These are phyloP conservation scores for Comarum palustre DNA, from an alignment of 306 rosid species.

Conservation along the genomic window DNA sequence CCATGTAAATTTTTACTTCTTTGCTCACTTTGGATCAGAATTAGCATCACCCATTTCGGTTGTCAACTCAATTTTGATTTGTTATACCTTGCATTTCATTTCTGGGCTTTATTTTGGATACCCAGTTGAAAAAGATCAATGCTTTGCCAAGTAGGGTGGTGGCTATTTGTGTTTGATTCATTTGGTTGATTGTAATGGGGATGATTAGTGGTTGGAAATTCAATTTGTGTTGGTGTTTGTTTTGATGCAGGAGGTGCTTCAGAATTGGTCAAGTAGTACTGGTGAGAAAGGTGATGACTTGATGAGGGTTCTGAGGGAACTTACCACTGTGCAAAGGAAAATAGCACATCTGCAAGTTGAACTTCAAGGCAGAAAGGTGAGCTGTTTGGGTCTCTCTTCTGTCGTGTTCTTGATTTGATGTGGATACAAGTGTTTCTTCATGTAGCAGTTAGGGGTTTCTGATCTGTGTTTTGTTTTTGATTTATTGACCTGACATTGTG, in stretches of 20 bases:
- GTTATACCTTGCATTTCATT: neutral
- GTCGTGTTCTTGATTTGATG: neutral
- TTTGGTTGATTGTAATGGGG: constrained; percentile 7
- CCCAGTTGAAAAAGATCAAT: neutral
- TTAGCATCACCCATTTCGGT: constrained; percentile 2
- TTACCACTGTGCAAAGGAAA: constrained; percentile 79
- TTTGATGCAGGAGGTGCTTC: constrained; percentile 60
- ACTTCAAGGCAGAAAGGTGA: constrained; percentile 95
- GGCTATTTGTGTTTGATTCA: neutral
- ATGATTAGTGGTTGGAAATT: neutral
- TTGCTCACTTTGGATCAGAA: neutral
- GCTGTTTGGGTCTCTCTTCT: constrained; percentile 2
- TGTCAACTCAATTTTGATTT: constrained; percentile 5
- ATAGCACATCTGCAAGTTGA: constrained; percentile 94
- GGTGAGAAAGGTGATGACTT: constrained; percentile 84
- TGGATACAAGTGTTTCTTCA: neutral
- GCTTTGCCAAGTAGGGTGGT: neutral
- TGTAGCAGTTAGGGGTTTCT: neutral
- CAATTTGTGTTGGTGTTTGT: neutral
- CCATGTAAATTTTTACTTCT: neutral
- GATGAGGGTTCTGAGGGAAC: constrained; percentile 78
- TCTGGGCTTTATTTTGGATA: neutral
- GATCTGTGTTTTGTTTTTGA: neutral
- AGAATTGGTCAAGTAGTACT: constrained; percentile 42
- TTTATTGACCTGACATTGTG: constrained; percentile 13